Base-by-base conservation (phyloP, 148 eudicot genomes). In the Arctostaphylos glauca region DNA sequence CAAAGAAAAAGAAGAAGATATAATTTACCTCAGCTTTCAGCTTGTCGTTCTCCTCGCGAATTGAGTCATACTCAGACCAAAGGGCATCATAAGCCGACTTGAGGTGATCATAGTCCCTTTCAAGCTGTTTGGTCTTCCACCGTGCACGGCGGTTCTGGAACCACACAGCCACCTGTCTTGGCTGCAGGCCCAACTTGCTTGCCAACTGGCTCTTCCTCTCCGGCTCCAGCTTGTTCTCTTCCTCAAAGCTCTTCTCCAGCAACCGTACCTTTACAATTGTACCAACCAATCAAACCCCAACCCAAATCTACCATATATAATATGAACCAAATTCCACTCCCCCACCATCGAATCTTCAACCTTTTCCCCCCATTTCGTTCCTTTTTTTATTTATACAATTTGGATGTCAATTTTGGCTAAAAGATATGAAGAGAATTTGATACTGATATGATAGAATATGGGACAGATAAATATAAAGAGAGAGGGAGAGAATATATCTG, bases 81-180 rank as follows among this genome's bases (percentile, higher is more conserved):
- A 93, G 93, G 19, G 89, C 72, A 47, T 92, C 93, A 74, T 90
- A 93, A 53, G 94, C 87, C 73, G 94, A 82, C 67, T 92, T 93
- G 50, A 93, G 92, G 54, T 85, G 87, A 84, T 92, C 97, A 73
- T 82, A 93, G 81, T 93, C 97, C 79, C 91, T 92, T 83, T 92
- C 97, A 43, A 93, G 92, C 85, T 89, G 91, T 76, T 93, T 93
- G 68, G 89, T 91, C 91, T 92, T 92, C 92, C 93, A 93, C 84
- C 97, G 87, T 2, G 97, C 97, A 21, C 97, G 92, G 68, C 97
- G 95, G 89, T 93, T 93, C 84, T 93, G 97, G 85, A 93, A 93
- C 97, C 97, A 93, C 59, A 93, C 92, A 1, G 97, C 97, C 89
- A 93, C 97, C 93, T 93, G 97, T 54, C 95, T 84, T 10, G 97